Conservation (phyloP, 148 eudicot species). For the Salicornia ramosissima region DNA sequence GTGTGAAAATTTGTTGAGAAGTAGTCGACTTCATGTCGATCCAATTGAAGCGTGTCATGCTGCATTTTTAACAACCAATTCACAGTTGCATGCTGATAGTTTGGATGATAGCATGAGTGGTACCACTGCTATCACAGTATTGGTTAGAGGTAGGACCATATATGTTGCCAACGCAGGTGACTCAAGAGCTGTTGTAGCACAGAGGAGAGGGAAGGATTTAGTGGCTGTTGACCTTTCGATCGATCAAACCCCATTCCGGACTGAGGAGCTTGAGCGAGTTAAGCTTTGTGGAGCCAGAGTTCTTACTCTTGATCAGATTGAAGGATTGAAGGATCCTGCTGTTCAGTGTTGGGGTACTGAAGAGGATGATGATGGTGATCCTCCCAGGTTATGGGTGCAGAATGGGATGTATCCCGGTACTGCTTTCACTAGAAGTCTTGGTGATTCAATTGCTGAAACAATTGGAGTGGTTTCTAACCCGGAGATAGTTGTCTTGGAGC, state of each 20-base stretch:
- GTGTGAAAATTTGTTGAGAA: conserved; percentile 87
- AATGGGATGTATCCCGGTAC: conserved; percentile 99
- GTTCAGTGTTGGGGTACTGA: conserved; percentile 95
- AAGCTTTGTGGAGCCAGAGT: conserved; percentile 94
- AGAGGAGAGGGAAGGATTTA: conserved; percentile 69
- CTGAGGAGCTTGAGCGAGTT: conserved; percentile 85
- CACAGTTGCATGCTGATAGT: conserved; percentile 75
- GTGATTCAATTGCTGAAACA: conserved; percentile 94
- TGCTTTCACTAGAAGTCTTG: conserved; percentile 91
- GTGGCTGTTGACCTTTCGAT: conserved; percentile 84
- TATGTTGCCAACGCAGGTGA: conserved; percentile 91
- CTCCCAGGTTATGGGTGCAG: conserved; percentile 94
- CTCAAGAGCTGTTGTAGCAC: conserved; percentile 91
- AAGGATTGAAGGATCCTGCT: conserved; percentile 89
- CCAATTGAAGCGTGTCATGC: conserved; percentile 86
- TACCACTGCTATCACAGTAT: conserved; percentile 83
- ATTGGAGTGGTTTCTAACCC: conserved; percentile 92
- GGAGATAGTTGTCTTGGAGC: conserved; percentile 84
- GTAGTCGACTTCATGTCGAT: conserved; percentile 51
- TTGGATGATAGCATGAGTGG: conserved; percentile 99
- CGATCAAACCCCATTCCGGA: conserved; percentile 91
- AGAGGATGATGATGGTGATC: conserved; percentile 99
- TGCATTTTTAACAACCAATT: conserved; percentile 73
- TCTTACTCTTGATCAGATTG: conserved; percentile 97
- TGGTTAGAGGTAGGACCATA: conserved; percentile 75